Conservation (phyloP, 2,329 filamentous ascomycete genomes). For the Calonectria crousiana region DNA sequence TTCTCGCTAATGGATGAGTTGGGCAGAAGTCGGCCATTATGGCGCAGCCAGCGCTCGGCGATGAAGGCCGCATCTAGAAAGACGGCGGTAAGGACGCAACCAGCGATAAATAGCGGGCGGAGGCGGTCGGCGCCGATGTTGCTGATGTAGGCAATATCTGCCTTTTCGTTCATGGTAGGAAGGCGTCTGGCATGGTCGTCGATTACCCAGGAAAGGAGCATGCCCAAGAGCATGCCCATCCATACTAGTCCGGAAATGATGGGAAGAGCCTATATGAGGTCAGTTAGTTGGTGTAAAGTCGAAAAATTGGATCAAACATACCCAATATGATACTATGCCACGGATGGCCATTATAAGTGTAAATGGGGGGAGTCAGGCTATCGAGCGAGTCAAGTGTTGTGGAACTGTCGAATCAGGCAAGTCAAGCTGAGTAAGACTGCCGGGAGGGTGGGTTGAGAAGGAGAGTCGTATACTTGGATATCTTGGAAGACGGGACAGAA, state of each 20-base stretch:
- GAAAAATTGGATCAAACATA: conserved; percentile 34
- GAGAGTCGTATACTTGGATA: neutral
- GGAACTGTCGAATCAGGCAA: neutral
- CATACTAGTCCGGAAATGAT: conserved; percentile 75
- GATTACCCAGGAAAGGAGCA: conserved; percentile 78
- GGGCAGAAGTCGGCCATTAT: conserved; percentile 80
- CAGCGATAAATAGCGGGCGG: conserved; percentile 83
- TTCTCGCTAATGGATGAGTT: conserved; percentile 76
- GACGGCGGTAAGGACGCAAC: conserved; percentile 78
- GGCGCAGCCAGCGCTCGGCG: conserved; percentile 86
- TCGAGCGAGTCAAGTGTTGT: conserved; percentile 13
- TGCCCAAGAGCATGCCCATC: conserved; percentile 75
- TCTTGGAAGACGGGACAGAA: neutral
- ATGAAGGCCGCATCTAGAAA: conserved; percentile 86
- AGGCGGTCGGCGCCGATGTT: conserved; percentile 72
- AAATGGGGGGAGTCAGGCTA: neutral
- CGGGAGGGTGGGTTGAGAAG: neutral
- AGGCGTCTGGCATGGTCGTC: conserved; percentile 68
- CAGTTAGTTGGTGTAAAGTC: neutral
- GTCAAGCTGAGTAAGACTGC: neutral
- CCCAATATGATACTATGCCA: conserved; percentile 55
- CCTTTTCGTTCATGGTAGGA: conserved; percentile 67
- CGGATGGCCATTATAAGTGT: conserved; percentile 45
- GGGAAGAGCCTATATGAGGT: conserved; percentile 69
- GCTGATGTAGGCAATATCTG: conserved; percentile 79